Evolutionary conservation across 2,329 filamentous ascomycete genomes (phyloP), one percentile per base, ranked within the genome.

Genomic region (Aspergillus pseudoglaucus): DNA sequence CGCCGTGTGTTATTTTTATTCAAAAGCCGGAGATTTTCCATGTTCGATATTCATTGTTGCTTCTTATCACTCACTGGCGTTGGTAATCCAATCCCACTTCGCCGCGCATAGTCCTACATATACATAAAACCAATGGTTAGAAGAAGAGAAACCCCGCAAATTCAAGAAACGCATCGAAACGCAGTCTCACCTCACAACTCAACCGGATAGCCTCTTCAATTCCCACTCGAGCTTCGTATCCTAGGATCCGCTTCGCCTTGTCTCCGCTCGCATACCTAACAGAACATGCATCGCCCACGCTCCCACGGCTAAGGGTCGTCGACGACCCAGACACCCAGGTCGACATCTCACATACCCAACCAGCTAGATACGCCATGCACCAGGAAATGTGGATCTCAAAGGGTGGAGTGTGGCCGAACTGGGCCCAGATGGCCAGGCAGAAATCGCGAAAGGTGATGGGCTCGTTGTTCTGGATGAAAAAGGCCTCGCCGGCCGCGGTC

Each of bases 231-330:
- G 79, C 72, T 49, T 67, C 59, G 58, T 82, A 82, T 15, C 77
- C 77, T 52, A 83, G 55, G 2, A 82, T 62, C 43, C 58, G 57
- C 51, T 62, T 72, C 37, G 78, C 79, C 56, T 79, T 80, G 10
- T 66, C 61, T 25, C 77, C 75, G 55, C 69, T 75, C 17, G 75
- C 74, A 67, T 81, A 83, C 45, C 77, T 66, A 42, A 72, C 67
- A 35, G 74, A 68, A 49, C 75, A 74, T 32, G 73, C 79, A 65
- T 83, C 80, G 53, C 68, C 70, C 3, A 83, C 75, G 53, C 75
- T 75, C 2, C 79, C 80, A 33, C 75, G 66, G 60, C 75, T 75
- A 44, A 83, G 60, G 12, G 71, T 75, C 4, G 69, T 66, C 23
- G 73, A 63, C 3, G 56, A 61, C 0, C 77, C 74, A 6, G 66